phyloP scores from a whole-genome alignment of 1,284 basidiomycete genomes.

The Apiotrichum sp. region DNA sequence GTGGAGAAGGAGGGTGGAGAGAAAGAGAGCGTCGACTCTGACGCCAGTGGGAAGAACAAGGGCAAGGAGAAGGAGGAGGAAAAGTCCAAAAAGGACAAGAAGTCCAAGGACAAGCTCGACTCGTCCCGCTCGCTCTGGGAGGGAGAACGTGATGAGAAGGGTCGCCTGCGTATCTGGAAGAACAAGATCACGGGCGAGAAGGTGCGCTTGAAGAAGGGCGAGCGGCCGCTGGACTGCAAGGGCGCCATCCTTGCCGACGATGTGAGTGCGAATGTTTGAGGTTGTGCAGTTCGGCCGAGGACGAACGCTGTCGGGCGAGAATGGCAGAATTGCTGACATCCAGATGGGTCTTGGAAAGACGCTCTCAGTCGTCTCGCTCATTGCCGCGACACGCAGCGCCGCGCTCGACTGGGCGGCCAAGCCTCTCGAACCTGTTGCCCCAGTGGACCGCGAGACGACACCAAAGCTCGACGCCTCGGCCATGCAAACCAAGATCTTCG shows the following conservation, averaged over 20 bases:
- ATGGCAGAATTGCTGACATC: conserved; percentile 17
- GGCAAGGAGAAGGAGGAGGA: too few relatives aligned
- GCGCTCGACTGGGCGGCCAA: conserved; percentile 57
- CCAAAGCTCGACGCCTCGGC: conserved; percentile 53
- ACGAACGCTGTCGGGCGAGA: too few relatives aligned
- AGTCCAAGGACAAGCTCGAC: conserved; percentile 21
- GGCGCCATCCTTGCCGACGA: conserved; percentile 91
- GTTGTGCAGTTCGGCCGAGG: too few relatives aligned
- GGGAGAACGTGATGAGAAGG: conserved; percentile 37
- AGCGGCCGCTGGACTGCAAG: conserved; percentile 69
- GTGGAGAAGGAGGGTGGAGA: neutral
- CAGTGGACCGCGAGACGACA: conserved; percentile 47
- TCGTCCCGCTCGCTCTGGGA: conserved; percentile 40
- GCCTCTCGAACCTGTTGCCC: conserved; percentile 49
- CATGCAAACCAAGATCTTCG: conserved; percentile 73
- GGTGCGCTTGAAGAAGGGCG: conserved; percentile 45
- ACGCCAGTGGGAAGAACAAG: conserved; percentile 6
- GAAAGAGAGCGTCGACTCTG: neutral
- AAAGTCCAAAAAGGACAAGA: conserved; percentile 14
- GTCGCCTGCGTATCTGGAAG: conserved; percentile 64
- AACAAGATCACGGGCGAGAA: conserved; percentile 83
- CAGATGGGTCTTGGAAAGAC: conserved; percentile 96
- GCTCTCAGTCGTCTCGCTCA: conserved; percentile 81
- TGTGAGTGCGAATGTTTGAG: conserved; percentile 49
- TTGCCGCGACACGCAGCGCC: conserved; percentile 72